Evolutionary conservation across 2,329 filamentous ascomycete genomes (phyloP).

Genomic region (Penicillium sp.): DNA sequence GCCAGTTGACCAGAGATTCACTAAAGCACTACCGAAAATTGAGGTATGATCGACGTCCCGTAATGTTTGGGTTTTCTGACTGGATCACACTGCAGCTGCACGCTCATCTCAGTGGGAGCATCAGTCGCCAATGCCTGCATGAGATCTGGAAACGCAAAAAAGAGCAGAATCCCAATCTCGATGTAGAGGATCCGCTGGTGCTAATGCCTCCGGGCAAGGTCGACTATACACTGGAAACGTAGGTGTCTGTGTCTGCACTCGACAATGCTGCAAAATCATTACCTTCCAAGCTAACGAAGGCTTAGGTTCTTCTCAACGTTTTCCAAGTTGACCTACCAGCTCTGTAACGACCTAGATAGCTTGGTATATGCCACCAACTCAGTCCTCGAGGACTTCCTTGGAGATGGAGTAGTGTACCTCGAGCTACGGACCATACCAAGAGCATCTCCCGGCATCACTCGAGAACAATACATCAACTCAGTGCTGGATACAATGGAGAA

Average conservation of each 20-base stretch:
- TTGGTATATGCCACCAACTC: slow-evolving; percentile 62
- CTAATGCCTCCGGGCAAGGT: slow-evolving; percentile 71
- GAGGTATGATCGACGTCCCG: slow-evolving; percentile 29
- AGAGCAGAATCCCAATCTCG: slow-evolving; percentile 49
- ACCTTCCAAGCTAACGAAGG: not conserved
- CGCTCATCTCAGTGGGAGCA: slow-evolving; percentile 76
- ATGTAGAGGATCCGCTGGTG: slow-evolving; percentile 66
- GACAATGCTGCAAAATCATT: not conserved
- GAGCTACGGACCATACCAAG: slow-evolving; percentile 80
- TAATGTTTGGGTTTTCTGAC: slow-evolving; percentile 2
- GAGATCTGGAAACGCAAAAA: slow-evolving; percentile 69
- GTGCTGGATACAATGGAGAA: slow-evolving; percentile 64
- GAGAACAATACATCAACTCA: slow-evolving; percentile 63
- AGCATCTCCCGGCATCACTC: slow-evolving; percentile 58
- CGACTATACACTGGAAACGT: slow-evolving; percentile 69
- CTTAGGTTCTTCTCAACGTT: slow-evolving; percentile 74
- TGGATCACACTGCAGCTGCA: slow-evolving; percentile 60
- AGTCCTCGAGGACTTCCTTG: slow-evolving; percentile 65
- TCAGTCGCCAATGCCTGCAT: slow-evolving; percentile 70
- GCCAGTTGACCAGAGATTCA: slow-evolving; percentile 34
- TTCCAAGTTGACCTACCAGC: slow-evolving; percentile 74
- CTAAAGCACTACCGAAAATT: slow-evolving; percentile 37
- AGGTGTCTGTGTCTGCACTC: slow-evolving; percentile 45
- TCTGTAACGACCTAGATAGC: slow-evolving; percentile 64
- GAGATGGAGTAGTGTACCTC: slow-evolving; percentile 72